phyloP scores from a whole-genome alignment of 495 filamentous ascomycete species.

The Neurospora africana region DNA sequence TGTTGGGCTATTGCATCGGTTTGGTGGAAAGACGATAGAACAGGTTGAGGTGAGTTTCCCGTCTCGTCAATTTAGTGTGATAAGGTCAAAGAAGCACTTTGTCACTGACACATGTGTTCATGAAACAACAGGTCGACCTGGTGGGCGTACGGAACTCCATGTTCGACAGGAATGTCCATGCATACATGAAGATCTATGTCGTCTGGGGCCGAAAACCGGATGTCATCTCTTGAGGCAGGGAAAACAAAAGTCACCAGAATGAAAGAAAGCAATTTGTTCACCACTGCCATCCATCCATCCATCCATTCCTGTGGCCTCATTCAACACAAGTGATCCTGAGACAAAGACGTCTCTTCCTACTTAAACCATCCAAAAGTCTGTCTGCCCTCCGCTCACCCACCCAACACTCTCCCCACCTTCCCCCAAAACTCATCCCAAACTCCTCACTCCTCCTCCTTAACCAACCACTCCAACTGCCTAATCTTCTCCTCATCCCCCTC shows the following conservation, averaged over 20 bases:
- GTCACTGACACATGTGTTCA: background rate
- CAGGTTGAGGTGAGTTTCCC: conserved; percentile 29
- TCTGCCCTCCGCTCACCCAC: background rate
- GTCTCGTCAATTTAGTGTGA: background rate
- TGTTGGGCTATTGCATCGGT: conserved; percentile 14
- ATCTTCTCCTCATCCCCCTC: conserved; percentile 27
- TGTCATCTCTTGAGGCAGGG: background rate
- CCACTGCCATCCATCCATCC: background rate
- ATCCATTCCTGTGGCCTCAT: background rate
- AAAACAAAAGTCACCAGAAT: background rate
- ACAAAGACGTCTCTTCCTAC: conserved; percentile 1
- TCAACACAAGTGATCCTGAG: background rate
- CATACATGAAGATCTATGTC: conserved; percentile 42
- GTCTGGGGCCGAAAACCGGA: conserved; percentile 47
- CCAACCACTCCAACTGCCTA: conserved; percentile 41
- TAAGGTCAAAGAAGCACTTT: background rate
- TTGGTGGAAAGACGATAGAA: conserved; percentile 31
- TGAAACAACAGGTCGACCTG: conserved; percentile 38
- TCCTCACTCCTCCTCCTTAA: background rate
- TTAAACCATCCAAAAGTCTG: background rate
- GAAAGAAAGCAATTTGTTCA: background rate
- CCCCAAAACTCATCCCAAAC: background rate
- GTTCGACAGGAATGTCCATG: conserved; percentile 42
- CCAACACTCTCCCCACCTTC: background rate
- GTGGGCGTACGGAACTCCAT: conserved; percentile 48